Base-by-base conservation (phyloP, 768 basidiomycete genomes). In the Suillus lakei region DNA sequence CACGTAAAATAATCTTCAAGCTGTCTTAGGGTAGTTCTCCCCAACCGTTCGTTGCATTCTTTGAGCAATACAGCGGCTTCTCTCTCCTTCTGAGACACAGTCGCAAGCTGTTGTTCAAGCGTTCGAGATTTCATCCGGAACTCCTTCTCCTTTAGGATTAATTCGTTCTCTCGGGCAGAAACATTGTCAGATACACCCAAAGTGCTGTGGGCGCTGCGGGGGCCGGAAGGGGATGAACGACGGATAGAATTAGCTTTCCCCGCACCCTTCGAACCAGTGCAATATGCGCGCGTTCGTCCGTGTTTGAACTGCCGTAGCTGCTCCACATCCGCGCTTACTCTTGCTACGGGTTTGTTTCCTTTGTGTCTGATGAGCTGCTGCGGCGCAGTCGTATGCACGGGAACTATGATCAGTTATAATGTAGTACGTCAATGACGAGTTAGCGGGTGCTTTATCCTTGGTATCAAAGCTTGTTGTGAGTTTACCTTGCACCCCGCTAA, bases 1-100 rank as follows among this genome's bases (percentile, higher is more conserved):
- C 88, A 91, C n/a, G 83, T 84, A 67, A 88, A 90, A 73, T 85
- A 82, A 44, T 88, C 88, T 68, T 89, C 87, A 0, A 90, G 78
- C 65, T 88, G 81, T 18, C 76, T 78, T 60, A 90, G 74, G n/a
- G 78, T 78, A 39, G 79, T 75, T 63, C 78, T 78, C 26, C 70
- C 62, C 61, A 36, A 55, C 34, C 39, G 26, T 21, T 59, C 18
- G 65, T 85, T 82, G 51, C 79, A 78, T 36, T 83, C 77, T 54
- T 79, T 77, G 26, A 85, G 70, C 72, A 84, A 68, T 39, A 72
- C 67, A 26, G 76, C 74, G 10, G 82, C 78, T 61, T 85, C 81
- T 53, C 77, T 75, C 70, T 86, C 83, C 66, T 75, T 80, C 66
- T 74, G 76, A 36, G 79, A 74, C 30, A 85, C 72, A 2, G 73